These are phyloP conservation scores for Capsella rubella DNA, from an alignment of 441 rosid species.

Conservation along the genomic window DNA sequence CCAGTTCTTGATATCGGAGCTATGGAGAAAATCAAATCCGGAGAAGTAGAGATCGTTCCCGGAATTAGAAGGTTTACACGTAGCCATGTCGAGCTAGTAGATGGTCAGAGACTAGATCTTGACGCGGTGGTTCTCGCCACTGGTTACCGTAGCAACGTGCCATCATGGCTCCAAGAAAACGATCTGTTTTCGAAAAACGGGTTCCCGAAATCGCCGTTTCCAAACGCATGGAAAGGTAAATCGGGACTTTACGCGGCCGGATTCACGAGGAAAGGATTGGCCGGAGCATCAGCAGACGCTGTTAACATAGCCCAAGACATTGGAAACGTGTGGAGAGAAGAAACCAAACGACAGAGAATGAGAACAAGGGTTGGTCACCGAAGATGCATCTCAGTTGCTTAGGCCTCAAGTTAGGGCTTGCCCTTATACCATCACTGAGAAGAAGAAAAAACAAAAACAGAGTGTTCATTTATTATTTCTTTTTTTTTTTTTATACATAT, in stretches of 20 bases:
- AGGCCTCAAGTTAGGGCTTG: constrained; percentile 30
- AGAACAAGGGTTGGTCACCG: constrained; percentile 67
- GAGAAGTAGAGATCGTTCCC: constrained; percentile 65
- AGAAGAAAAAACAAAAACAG: too few relatives aligned
- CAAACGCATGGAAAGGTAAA: constrained; percentile 84
- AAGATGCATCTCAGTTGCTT: constrained; percentile 72
- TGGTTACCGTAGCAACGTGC: constrained; percentile 87
- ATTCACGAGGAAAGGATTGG: constrained; percentile 87
- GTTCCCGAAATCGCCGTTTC: constrained; percentile 70
- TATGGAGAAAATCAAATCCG: constrained; percentile 65
- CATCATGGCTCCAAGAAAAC: constrained; percentile 79
- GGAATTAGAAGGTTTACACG: constrained; percentile 63
- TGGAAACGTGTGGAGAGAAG: constrained; percentile 70
- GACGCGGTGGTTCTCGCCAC: constrained; percentile 76
- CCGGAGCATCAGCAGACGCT: constrained; percentile 82
- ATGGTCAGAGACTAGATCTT: constrained; percentile 57
- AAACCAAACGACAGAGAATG: constrained; percentile 60
- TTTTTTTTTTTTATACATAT: not conserved
- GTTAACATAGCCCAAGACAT: constrained; percentile 70
- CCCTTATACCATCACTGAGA: not conserved
- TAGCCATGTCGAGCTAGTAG: constrained; percentile 64
- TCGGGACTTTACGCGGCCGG: constrained; percentile 87
- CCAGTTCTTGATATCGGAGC: constrained; percentile 90
- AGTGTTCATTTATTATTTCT: not conserved
- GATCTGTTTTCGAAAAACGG: constrained; percentile 79